Percentiles rank a stretch among this genome's conserved stretches.
Evolutionary conservation across 805 yeast species (phyloP).

Genomic region (Nakazawaea wyomingensis): DNA sequence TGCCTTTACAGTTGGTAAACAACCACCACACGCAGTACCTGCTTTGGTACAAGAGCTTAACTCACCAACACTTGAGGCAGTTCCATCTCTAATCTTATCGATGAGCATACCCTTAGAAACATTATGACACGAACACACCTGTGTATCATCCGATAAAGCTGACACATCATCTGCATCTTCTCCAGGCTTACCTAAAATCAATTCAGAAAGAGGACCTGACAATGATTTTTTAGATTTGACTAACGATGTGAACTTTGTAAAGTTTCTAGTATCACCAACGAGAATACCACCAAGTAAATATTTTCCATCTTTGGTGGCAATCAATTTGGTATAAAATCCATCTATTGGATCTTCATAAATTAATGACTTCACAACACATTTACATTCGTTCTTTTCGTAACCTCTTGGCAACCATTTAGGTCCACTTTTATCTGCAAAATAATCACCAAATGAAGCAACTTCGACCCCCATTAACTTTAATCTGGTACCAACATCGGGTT

Average conservation of each 20-base stretch:
- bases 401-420: conserved; percentile 29
- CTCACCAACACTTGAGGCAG: conserved; percentile 25
- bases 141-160: conserved; percentile 28
- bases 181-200: conserved; percentile 23
- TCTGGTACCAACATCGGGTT: conserved; percentile 31
- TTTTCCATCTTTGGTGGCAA: conserved; percentile 29
- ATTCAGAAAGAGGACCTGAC: conserved; percentile 26
- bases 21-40: conserved; percentile 35
- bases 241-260: conserved; percentile 27
- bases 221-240: conserved; percentile 25
- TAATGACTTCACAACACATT: conserved; percentile 18
- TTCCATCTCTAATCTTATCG: conserved; percentile 25
- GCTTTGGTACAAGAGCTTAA: conserved; percentile 31
- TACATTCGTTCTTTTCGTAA: conserved; percentile 15
- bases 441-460: conserved; percentile 35
- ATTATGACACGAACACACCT: conserved; percentile 33
- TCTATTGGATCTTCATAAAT: conserved; percentile 29
- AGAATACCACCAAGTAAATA: conserved; percentile 32
- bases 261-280: conserved; percentile 29
- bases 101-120: conserved; percentile 27
- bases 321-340: conserved; percentile 28
- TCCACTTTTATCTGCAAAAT: conserved; percentile 30
- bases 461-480: conserved; percentile 33
- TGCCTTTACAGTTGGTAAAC: conserved; percentile 31
- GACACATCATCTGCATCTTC: conserved; percentile 26